These are phyloP conservation scores for Epipyxis sp. DNA, from an alignment of 108 stramenopile genomes.

Conservation along the genomic window DNA sequence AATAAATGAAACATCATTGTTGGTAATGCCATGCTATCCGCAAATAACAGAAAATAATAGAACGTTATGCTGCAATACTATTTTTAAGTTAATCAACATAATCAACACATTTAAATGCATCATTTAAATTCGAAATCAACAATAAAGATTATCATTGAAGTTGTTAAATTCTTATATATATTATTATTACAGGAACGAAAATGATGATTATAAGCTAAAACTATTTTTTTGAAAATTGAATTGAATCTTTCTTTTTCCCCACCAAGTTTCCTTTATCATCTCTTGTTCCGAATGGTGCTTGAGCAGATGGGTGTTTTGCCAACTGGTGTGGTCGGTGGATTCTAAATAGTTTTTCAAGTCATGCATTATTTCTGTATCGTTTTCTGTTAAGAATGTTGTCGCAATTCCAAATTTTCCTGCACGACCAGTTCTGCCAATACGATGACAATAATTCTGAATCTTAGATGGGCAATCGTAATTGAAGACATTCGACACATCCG, in stretches of 20 bases:
- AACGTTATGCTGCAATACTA: too few relatives aligned
- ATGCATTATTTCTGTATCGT: conserved; percentile 83
- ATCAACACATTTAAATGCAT: too few relatives aligned
- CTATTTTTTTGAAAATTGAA: not conserved
- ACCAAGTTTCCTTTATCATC: conserved; percentile 44
- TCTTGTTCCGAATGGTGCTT: conserved; percentile 34
- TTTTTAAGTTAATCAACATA: too few relatives aligned
- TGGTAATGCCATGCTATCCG: too few relatives aligned
- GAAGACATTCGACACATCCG: conserved; percentile 88
- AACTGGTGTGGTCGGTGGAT: conserved; percentile 73
- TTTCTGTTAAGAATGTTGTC: conserved; percentile 84
- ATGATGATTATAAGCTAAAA: too few relatives aligned
- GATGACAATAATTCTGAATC: conserved; percentile 92
- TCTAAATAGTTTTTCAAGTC: conserved; percentile 73
- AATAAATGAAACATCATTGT: too few relatives aligned
- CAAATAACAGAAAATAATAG: too few relatives aligned
- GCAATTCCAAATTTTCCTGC: conserved; percentile 92
- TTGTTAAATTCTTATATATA: too few relatives aligned
- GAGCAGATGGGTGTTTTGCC: conserved; percentile 56
- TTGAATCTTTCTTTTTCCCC: conserved; percentile 41
- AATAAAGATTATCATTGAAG: too few relatives aligned
- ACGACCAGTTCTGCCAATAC: conserved; percentile 95
- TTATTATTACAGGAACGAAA: too few relatives aligned
- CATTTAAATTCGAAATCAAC: too few relatives aligned
- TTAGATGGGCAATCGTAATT: conserved; percentile 89